Evolutionary conservation across 2,329 filamentous ascomycete genomes (phyloP).

Genomic region (Niveomyces coronatus): DNA sequence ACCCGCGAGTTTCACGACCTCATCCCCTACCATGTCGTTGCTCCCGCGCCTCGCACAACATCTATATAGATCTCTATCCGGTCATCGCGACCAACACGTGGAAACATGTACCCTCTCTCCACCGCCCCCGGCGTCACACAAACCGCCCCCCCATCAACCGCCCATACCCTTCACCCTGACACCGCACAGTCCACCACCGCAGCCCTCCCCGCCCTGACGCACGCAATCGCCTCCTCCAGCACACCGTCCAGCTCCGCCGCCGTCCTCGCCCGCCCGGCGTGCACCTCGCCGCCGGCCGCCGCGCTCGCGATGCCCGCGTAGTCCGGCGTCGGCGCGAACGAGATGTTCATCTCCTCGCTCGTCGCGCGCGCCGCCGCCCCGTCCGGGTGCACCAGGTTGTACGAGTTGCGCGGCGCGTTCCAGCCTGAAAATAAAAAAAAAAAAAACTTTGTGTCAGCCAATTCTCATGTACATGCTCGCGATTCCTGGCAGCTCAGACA

Average conservation of each 20-base stretch:
- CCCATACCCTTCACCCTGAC: too few species aligned
- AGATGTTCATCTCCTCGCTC: slow-evolving; percentile 55
- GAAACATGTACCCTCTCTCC: too few species aligned
- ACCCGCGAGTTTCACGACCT: too few species aligned
- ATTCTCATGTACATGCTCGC: too few species aligned
- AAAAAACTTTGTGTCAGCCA: not conserved
- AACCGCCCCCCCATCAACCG: too few species aligned
- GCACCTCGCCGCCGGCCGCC: slow-evolving; percentile 43
- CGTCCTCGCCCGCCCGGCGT: slow-evolving; percentile 37
- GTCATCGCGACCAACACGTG: too few species aligned
- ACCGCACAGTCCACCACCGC: slow-evolving; percentile 45
- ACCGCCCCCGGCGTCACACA: too few species aligned
- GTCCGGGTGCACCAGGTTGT: slow-evolving; percentile 48
- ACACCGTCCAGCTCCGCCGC: slow-evolving; percentile 35
- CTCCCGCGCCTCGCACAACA: too few species aligned
- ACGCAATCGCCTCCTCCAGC: slow-evolving; percentile 38
- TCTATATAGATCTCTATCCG: too few species aligned
- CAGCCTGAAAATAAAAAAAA: slow-evolving; percentile 23
- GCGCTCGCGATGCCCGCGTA: slow-evolving; percentile 52
- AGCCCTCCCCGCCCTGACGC: slow-evolving; percentile 38
- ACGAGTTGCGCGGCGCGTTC: slow-evolving; percentile 48
- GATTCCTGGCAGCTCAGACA: not conserved
- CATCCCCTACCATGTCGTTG: too few species aligned
- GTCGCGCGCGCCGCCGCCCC: slow-evolving; percentile 42
- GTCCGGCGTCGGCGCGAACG: slow-evolving; percentile 47